phyloP scores from a whole-genome alignment of 108 stramenopile species.

The Skeletonema grethae region DNA sequence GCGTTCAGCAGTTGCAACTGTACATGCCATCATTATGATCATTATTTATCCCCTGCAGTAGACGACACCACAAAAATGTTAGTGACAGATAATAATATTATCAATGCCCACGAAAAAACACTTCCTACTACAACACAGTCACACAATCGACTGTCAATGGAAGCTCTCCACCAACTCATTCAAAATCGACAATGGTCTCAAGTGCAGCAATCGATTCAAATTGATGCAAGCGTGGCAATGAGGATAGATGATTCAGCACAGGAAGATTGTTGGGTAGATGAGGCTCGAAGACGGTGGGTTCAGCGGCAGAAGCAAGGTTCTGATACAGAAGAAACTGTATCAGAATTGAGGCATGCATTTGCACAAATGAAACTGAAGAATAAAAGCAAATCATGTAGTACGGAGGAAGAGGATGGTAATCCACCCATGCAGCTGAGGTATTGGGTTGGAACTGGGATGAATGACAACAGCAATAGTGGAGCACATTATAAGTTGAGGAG shows the following conservation, averaged over 20 bases:
- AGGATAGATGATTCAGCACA: slow-evolving; percentile 27
- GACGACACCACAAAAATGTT: no score
- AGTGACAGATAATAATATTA: no score
- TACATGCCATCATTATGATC: no score
- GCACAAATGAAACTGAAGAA: slow-evolving; percentile 2
- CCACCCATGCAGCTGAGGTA: background rate
- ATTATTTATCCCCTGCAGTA: no score
- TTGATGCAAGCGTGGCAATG: slow-evolving; percentile 27
- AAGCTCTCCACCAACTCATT: slow-evolving; percentile 6
- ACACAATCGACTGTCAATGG: background rate
- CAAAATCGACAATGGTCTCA: slow-evolving; percentile 1
- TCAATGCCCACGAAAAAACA: no score
- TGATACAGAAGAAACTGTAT: background rate
- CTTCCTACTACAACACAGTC: no score
- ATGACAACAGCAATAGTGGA: background rate
- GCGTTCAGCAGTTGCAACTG: no score
- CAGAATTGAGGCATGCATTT: background rate
- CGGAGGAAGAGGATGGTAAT: background rate
- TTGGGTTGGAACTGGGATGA: background rate
- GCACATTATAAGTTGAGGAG: background rate
- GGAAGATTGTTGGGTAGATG: slow-evolving; percentile 20
- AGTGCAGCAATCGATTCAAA: slow-evolving; percentile 13
- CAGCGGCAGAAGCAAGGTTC: background rate
- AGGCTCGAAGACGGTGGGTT: background rate
- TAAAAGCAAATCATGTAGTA: background rate